Evolutionary conservation across 805 yeast species (phyloP), one percentile per base, ranked within the genome.

Genomic region (Phaffomyces antillensis): DNA sequence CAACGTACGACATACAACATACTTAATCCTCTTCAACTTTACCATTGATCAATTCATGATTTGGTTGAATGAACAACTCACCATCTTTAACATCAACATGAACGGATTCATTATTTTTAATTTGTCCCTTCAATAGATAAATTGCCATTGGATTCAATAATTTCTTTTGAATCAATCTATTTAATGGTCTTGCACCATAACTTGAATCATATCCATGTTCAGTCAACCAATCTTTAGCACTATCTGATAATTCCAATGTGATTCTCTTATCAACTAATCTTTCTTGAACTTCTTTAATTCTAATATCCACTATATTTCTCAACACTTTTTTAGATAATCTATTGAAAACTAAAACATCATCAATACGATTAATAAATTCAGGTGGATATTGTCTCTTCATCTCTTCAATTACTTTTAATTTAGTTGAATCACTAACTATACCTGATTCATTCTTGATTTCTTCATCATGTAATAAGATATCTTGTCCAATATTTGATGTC

Each of bases 401-500:
- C 9, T 77, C 69, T 11, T 87, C 85, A 32, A 79, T 62, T 9
- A 93, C 89, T 54, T 72, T 65, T 3, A 60, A 54, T 58, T 83
- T 82, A 4, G 82, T 75, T 16, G 65, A 63, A 2, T 69, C 66
- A 37, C 75, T 65, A 37, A 88, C 84, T 43, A 62, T 65, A 10
- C 87, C 87, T 44, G 78, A 77, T 10, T 79, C 81, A 31, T 78
- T 66, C 11, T 62, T 53, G 10, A 59, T 55, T 36, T 69, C 65
- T 34, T 67, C 72, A 54, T 86, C 96, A 23, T 81, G 72, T 37
- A 89, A 65, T 53, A 93, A 72, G 37, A 86, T 75, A 52, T 90
- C 96, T 64, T 93, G 98, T 9, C 99, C 99, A 56, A 93, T 86
- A 63, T 91, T 91, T 2, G 96, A 86, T 0, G 99, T 91, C 96